Base-by-base conservation (phyloP, 2,329 filamentous ascomycete genomes). In the Fusarium compactum region DNA sequence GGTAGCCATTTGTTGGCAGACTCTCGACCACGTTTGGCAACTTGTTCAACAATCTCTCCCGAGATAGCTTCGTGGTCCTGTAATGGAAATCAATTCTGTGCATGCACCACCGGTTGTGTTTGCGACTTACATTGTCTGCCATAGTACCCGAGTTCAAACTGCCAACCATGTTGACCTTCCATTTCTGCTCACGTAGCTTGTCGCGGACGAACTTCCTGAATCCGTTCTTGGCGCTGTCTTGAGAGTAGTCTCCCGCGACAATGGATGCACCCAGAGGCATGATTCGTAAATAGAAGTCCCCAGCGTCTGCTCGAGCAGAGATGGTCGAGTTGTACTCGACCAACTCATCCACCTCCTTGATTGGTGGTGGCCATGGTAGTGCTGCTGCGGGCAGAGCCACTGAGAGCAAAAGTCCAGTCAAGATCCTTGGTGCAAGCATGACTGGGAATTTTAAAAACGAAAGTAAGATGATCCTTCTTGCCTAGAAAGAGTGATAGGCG, bases 101-200 rank as follows among this genome's bases (percentile, higher is more conserved):
- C 4, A 10, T 29, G 6, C 6, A 27, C n/a, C n/a, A n/a, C n/a
- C n/a, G n/a, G 1, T 2, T 2, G 3, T 8, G 11, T 12, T 12
- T 20, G 32, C 9, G 47, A 38, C 53, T 40, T 20, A 56, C 53
- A 18, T 38, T 56, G 16, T 56, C 53, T 56, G 53, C 29, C 53
- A 56, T 56, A 9, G 8, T 18, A 22, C 53, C 53, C 5, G 29
- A 38, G 20, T 56, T 56, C 7, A 12, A 22, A 10, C 20, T 32
- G 8, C 53, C 53, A 38, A 56, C 53, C 53, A 56, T 56, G 6
- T 56, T 56, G 24, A 56, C 53, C 20, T 56, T 47, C 53, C 53
- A 56, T 46, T 32, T 45, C 2, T 38, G 53, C 11, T 56, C 43
- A 12, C 53, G 43, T 10, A 56, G 43, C 15, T 56, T 56, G 7